Percentiles rank a stretch among this genome's conserved stretches.
phyloP scores from a whole-genome alignment of 106 monocot species.

The Ottelia alismoides region DNA sequence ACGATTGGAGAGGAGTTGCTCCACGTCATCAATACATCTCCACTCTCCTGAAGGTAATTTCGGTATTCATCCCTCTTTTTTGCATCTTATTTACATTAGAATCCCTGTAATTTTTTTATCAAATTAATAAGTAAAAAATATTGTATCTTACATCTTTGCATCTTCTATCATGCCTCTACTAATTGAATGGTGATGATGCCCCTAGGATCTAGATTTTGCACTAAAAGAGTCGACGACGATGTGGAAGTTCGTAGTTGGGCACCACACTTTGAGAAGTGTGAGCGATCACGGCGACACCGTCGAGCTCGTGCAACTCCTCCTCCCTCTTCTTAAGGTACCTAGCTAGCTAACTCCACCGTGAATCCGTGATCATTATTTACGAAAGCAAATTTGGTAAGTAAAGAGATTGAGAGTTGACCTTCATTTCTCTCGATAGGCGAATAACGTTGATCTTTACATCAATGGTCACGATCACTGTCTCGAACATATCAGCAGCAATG shows the following conservation, averaged over 20 bases:
- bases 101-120: too few relatives aligned
- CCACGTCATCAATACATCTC: constrained; percentile 44
- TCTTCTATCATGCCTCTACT: not conserved
- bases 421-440: constrained; percentile 21
- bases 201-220: constrained; percentile 45
- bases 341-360: not conserved
- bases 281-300: constrained; percentile 64
- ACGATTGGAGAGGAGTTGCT: constrained; percentile 44
- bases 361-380: not conserved
- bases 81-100: not conserved
- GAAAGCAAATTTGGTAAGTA: not conserved
- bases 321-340: constrained; percentile 71
- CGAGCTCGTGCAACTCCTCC: constrained; percentile 52
- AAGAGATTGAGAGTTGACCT: not conserved
- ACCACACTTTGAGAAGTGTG: constrained; percentile 68
- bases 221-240: constrained; percentile 40
- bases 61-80: too few relatives aligned
- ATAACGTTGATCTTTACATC: constrained; percentile 54
- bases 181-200: too few relatives aligned
- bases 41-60: constrained; percentile 38
- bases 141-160: not conserved
- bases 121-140: not conserved
- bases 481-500: constrained; percentile 52
- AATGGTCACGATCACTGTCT: constrained; percentile 90
- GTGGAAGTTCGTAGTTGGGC: constrained; percentile 75